Conservation (phyloP, 2,329 filamentous ascomycete genomes). For the Epichloe scottii region DNA sequence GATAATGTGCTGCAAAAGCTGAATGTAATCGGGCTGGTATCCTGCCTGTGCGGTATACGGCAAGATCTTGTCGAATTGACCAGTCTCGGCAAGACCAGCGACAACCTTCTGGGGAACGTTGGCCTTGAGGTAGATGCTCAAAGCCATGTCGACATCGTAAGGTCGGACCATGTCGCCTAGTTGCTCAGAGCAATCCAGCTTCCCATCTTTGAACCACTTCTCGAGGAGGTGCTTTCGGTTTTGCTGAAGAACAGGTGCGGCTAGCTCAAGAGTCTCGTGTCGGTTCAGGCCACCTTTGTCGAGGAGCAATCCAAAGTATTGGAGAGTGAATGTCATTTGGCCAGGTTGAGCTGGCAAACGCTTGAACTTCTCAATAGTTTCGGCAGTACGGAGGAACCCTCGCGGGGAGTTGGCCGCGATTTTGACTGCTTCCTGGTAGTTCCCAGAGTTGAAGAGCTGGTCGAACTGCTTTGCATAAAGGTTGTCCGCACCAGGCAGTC, state of each 20-base stretch:
- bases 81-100: conserved; percentile 85
- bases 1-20: conserved; percentile 83
- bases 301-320: conserved; percentile 94
- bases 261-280: conserved; percentile 87
- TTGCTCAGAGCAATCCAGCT: conserved; percentile 91
- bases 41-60: conserved; percentile 75
- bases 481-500: conserved; percentile 85
- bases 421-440: conserved; percentile 83
- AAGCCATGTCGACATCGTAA: conserved; percentile 77
- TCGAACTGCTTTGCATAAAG: conserved; percentile 91
- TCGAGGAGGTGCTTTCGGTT: conserved; percentile 91
- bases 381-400: conserved; percentile 84
- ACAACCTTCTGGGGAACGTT: conserved; percentile 90
- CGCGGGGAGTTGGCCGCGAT: conserved; percentile 92
- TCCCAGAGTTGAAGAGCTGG: conserved; percentile 65
- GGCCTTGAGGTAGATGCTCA: conserved; percentile 82
- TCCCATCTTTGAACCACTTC: conserved; percentile 96
- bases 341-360: conserved; percentile 65
- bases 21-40: conserved; percentile 92
- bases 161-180: conserved; percentile 86
- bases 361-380: conserved; percentile 96
- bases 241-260: conserved; percentile 82
- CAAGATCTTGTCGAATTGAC: conserved; percentile 93
- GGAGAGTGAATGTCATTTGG: conserved; percentile 85
- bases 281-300: conserved; percentile 91